phyloP scores from a whole-genome alignment of 1,284 basidiomycete species.

The Melanopsichium pennsylvanicum region DNA sequence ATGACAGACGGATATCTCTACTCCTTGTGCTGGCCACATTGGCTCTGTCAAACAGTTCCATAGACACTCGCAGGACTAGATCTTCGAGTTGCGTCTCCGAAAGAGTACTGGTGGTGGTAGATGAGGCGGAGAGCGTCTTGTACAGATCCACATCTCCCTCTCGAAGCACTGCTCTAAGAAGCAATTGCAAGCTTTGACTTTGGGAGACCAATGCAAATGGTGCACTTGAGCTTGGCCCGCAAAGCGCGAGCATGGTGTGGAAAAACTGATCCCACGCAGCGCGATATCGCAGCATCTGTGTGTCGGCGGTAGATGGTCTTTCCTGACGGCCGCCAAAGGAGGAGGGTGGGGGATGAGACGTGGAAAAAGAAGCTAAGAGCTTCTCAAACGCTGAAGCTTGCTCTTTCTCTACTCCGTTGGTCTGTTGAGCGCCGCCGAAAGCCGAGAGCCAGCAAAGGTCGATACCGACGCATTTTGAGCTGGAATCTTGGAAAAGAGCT shows the following conservation, averaged over 20 bases:
- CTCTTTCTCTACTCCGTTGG: background rate
- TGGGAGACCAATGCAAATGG: conserved; percentile 3
- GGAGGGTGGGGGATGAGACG: conserved; percentile 9
- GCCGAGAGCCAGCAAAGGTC: conserved; percentile 41
- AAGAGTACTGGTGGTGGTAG: background rate
- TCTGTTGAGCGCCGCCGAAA: conserved; percentile 7
- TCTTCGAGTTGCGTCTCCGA: conserved; percentile 10
- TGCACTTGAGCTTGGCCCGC: background rate
- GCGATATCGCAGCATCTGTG: conserved; percentile 6
- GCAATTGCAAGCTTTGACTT: background rate
- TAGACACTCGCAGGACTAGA: conserved; percentile 27
- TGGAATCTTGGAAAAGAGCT: conserved; percentile 1
- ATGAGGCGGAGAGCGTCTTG: conserved; percentile 7
- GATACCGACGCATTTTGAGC: background rate
- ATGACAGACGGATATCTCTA: conserved; percentile 22
- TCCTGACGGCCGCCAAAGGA: background rate
- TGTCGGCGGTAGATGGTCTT: background rate
- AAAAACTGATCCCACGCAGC: conserved; percentile 25
- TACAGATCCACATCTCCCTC: conserved; percentile 34
- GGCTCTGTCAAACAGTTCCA: conserved; percentile 21
- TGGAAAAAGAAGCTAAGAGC: conserved; percentile 5
- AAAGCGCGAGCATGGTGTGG: conserved; percentile 9
- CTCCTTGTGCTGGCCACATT: conserved; percentile 12
- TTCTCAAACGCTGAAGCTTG: conserved; percentile 1
- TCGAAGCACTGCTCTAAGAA: conserved; percentile 15